A percentile compares a stretch with the other conserved stretches of the same genome.
phyloP scores from a whole-genome alignment of 2,329 filamentous ascomycete species.

The Diaporthe destruens region DNA sequence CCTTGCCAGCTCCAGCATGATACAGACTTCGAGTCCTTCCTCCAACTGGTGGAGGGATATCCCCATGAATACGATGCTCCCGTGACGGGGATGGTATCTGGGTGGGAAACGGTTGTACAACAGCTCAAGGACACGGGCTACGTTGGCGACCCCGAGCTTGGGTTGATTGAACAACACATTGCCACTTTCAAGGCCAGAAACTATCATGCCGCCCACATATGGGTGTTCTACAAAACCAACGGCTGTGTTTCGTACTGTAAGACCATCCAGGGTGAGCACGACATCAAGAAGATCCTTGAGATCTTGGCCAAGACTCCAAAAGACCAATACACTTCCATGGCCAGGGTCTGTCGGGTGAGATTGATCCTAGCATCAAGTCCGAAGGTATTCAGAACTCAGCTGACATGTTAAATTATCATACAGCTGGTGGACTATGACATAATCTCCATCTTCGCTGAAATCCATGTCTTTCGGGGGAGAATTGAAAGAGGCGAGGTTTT shows the following conservation, averaged over 20 bases:
- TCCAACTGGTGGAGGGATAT: background rate
- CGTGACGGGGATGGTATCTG: background rate
- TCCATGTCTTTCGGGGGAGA: background rate
- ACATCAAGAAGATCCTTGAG: background rate
- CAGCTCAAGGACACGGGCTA: background rate
- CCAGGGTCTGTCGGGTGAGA: conserved; percentile 24
- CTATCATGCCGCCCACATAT: background rate
- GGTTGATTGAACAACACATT: background rate
- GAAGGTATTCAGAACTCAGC: background rate
- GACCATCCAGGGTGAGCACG: background rate
- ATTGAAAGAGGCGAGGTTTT: background rate
- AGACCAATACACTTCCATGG: background rate
- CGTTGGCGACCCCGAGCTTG: conserved; percentile 1
- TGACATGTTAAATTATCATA: background rate
- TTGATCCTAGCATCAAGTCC: background rate
- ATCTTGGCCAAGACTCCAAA: background rate
- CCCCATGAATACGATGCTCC: background rate
- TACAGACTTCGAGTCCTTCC: conserved; percentile 16
- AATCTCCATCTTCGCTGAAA: background rate
- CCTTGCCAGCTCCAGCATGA: background rate
- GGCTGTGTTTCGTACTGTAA: background rate
- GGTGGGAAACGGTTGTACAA: background rate
- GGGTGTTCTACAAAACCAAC: conserved; percentile 28
- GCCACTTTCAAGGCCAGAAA: background rate
- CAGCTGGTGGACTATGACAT: conserved; percentile 12